Evolutionary conservation across 176 grass and related monocot genomes (phyloP).

Genomic region (Eragrostis nindensis): DNA sequence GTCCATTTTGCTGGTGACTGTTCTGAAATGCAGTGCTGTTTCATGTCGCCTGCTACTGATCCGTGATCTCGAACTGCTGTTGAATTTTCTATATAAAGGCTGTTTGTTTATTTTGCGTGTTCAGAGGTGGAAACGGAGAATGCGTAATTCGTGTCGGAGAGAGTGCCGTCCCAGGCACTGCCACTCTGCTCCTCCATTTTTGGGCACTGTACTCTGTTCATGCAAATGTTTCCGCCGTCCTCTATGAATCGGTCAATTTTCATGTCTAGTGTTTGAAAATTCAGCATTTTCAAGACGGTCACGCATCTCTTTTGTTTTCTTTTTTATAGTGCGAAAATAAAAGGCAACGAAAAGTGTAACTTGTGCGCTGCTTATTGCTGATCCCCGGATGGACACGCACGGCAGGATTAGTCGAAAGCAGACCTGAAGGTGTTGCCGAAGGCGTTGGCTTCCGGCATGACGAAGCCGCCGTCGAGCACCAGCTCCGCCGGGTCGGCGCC

Average conservation of each 20-base stretch:
- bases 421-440: slow-evolving; percentile 90
- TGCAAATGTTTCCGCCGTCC: not conserved
- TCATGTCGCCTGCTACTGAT: not conserved
- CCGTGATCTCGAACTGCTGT: not conserved
- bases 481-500: slow-evolving; percentile 43
- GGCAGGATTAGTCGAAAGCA: no score
- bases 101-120: not conserved
- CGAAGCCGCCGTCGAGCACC: slow-evolving; percentile 70
- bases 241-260: not conserved
- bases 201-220: not conserved
- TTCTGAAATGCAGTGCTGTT: not conserved
- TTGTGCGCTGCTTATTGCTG: not conserved
- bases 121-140: not conserved
- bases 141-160: not conserved
- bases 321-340: no score
- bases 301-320: not conserved
- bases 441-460: slow-evolving; percentile 73
- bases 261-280: not conserved
- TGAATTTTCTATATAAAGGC: not conserved
- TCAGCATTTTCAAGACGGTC: not conserved
- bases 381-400: not conserved
- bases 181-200: not conserved
- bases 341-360: not conserved
- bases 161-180: not conserved
- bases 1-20: not conserved